phyloP scores from a whole-genome alignment of 2,329 filamentous ascomycete species.

The Pseudodiploospora longispora region DNA sequence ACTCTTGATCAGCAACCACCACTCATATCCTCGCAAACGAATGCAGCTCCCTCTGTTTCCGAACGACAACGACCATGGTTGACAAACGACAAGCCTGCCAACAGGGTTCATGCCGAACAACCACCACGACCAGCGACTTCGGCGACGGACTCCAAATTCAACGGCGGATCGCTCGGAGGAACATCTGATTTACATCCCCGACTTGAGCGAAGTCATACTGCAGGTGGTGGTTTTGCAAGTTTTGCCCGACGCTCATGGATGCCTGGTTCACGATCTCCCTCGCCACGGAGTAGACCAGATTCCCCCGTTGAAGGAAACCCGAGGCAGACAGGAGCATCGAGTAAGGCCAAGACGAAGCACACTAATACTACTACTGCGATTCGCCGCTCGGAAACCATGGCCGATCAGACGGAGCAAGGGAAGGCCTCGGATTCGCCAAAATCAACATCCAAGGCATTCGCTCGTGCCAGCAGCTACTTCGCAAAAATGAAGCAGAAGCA shows the following conservation, averaged over 20 bases:
- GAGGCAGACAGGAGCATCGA: conserved; percentile 17
- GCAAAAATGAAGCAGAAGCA: conserved; percentile 41
- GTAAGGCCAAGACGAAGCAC: conserved; percentile 15
- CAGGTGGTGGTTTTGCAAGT: conserved; percentile 40
- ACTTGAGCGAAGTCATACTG: conserved; percentile 28
- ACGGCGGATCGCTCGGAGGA: conserved; percentile 8
- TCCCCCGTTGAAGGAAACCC: conserved; percentile 14
- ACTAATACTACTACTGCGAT: conserved; percentile 15
- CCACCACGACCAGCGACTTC: conserved; percentile 19
- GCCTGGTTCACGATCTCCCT: conserved; percentile 39
- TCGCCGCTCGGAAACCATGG: conserved; percentile 20
- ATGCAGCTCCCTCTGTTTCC: background rate
- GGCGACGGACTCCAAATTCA: conserved; percentile 14
- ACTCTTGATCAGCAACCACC: background rate
- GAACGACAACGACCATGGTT: conserved; percentile 42
- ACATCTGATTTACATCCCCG: conserved; percentile 19
- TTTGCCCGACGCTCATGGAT: conserved; percentile 47
- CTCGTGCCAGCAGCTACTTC: conserved; percentile 40
- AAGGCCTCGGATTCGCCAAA: conserved; percentile 27
- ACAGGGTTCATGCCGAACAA: conserved; percentile 15
- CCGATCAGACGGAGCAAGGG: conserved; percentile 14
- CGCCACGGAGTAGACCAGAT: conserved; percentile 29
- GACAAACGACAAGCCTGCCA: conserved; percentile 34
- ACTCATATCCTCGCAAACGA: background rate
- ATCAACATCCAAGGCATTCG: conserved; percentile 29